Base-by-base conservation (phyloP, 2,329 filamentous ascomycete species). In the Clarireedia paspali region DNA sequence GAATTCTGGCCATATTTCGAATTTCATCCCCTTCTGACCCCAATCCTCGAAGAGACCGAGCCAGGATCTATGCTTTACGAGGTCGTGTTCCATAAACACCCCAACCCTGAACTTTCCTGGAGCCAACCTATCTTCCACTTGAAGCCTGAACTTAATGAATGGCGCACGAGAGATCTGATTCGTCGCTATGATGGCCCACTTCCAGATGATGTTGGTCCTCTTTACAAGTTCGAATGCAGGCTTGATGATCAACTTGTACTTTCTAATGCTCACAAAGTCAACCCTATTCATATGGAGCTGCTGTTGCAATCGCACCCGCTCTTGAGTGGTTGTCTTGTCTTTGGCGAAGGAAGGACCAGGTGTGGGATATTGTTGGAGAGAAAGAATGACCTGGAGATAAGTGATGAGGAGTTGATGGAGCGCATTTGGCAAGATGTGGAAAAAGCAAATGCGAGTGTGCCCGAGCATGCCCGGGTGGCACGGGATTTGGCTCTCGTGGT, bases 231-330 rank as follows among this genome's bases (percentile, higher is more conserved):
- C 53, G 51, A 57, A 14, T 52, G 53, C 6, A 65, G 74, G 1
- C 20, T 55, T 1, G 53, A 55, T 45, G 74, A 77, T 60, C 68
- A 75, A 2, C 70, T 77, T 23, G 70, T 76, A 0, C 63, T 76
- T n/a, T 70, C 67, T 26, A 75, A 73, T 55, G 74, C 74, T 1
- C 70, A 73, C 47, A 77, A 77, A 57, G 68, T 74, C 42, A 75
- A 76, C 44, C 74, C 75, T 0, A 56, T 73, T 2, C 63, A 66
- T 2, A 70, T 74, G 61, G 74, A 77, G 58, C 62, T 57, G 17
- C 61, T 64, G 4, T 65, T 77, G 14, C 65, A 65, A 30, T 60
- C 57, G 1, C 70, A 74, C 53, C 67, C 59, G 2, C 2, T 50
- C 3, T 60, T 76, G 1, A 58, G 62, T 1, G 63, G 66, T 2